A percentile compares a stretch with the other conserved stretches of the same genome.
Evolutionary conservation across 75 land plant species (phyloP).

Genomic region (Pinus albicaulis): DNA sequence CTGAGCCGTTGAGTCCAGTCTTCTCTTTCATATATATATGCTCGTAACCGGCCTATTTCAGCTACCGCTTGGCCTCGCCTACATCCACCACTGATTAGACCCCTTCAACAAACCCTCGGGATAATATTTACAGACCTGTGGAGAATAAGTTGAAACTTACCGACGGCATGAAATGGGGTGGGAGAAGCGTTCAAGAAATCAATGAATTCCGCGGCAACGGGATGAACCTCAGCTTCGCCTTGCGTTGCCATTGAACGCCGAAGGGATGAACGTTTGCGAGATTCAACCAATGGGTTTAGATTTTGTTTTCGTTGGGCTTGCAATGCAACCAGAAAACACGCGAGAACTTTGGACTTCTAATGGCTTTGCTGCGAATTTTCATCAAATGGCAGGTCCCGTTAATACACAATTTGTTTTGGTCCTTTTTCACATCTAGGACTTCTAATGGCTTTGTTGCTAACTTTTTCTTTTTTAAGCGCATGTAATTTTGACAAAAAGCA

Average conservation of each 20-base stretch:
- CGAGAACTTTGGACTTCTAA: too few relatives aligned
- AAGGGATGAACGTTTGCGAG: background rate
- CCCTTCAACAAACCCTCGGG: background rate
- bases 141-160: constrained; percentile 26
- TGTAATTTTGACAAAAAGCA: too few relatives aligned
- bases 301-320: background rate
- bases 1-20: constrained; percentile 76
- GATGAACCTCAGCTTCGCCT: constrained; percentile 13
- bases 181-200: constrained; percentile 88
- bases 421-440: too few relatives aligned
- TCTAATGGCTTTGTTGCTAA: too few relatives aligned
- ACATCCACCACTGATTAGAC: background rate
- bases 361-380: too few relatives aligned
- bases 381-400: too few relatives aligned
- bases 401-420: too few relatives aligned
- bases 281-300: too few relatives aligned
- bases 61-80: constrained; percentile 81
- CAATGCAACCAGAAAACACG: too few relatives aligned
- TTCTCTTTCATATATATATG: constrained; percentile 77
- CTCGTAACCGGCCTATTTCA: constrained; percentile 64
- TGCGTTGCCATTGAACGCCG: constrained; percentile 18
- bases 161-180: constrained; percentile 94
- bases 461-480: too few relatives aligned
- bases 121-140: background rate
- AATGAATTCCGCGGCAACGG: constrained; percentile 67